Evolutionary conservation across 2,329 filamentous ascomycete genomes (phyloP).

Genomic region (Aspergillus unguis): DNA sequence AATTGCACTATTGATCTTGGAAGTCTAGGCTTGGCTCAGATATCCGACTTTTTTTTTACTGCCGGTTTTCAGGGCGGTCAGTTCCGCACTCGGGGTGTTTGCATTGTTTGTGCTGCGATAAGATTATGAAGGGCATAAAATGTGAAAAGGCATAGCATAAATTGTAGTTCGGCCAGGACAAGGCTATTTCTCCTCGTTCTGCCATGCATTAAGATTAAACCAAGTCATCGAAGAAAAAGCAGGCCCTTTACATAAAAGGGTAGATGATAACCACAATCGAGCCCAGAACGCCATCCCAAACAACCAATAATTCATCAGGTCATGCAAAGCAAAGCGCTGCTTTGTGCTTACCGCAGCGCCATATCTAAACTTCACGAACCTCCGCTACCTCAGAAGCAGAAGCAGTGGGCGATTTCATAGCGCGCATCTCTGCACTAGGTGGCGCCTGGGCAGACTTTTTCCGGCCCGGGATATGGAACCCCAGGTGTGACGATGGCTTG

Average conservation of each 20-base stretch:
- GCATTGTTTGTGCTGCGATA: conserved; percentile 31
- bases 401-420: conserved; percentile 48
- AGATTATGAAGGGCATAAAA: conserved; percentile 10
- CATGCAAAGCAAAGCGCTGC: conserved; percentile 7
- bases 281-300: neutral
- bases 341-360: too few relatives aligned
- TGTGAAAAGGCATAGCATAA: neutral
- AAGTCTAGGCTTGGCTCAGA: neutral
- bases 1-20: conserved; percentile 1
- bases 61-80: conserved; percentile 24
- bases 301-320: neutral
- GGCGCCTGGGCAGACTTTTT: conserved; percentile 66
- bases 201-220: conserved; percentile 4
- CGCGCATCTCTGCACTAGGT: conserved; percentile 67
- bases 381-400: conserved; percentile 17
- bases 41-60: conserved; percentile 24
- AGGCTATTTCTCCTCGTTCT: too few relatives aligned
- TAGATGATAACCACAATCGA: conserved; percentile 3
- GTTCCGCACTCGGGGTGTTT: neutral
- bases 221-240: conserved; percentile 4
- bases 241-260: conserved; percentile 2
- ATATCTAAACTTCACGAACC: conserved; percentile 12
- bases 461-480: conserved; percentile 67
- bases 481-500: conserved; percentile 46
- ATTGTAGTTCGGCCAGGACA: too few relatives aligned